Percentiles rank a stretch among this genome's conserved stretches.
Evolutionary conservation across 2,329 filamentous ascomycete genomes (phyloP).

Genomic region (Nemania abortiva): DNA sequence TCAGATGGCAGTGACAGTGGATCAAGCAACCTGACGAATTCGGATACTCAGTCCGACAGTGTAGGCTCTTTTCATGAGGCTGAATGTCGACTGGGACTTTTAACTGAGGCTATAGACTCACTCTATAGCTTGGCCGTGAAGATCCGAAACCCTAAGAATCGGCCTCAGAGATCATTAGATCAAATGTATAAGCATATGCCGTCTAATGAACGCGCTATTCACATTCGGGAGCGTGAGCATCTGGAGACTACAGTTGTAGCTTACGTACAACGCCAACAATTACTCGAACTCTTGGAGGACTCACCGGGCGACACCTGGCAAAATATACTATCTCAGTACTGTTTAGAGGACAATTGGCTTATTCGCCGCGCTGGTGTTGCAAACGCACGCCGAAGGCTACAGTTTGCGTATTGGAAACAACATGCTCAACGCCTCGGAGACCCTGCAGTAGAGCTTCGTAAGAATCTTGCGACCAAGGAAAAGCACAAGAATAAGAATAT

Average conservation of each 20-base stretch:
- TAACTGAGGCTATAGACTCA: not conserved
- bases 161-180: slow-evolving; percentile 25
- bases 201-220: not conserved
- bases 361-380: slow-evolving; percentile 32
- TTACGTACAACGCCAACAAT: slow-evolving; percentile 24
- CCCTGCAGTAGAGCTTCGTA: no score
- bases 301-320: no score
- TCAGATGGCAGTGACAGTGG: no score
- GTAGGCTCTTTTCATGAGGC: not conserved
- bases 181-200: slow-evolving; percentile 33
- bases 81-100: not conserved
- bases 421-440: slow-evolving; percentile 25
- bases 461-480: no score
- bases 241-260: slow-evolving; percentile 19
- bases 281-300: not conserved
- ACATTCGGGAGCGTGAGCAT: slow-evolving; percentile 26
- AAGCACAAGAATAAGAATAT: not conserved
- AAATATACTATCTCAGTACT: slow-evolving; percentile 3
- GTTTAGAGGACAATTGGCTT: slow-evolving; percentile 19
- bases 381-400: slow-evolving; percentile 35
- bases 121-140: slow-evolving; percentile 9
- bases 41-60: not conserved
- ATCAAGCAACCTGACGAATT: not conserved
- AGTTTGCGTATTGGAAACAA: slow-evolving; percentile 37
- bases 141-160: slow-evolving; percentile 37